Evolutionary conservation across 192 early-diverging fungal species (phyloP), one percentile per base, ranked within the genome.

Genomic region (Umbelopsis vinacea): DNA sequence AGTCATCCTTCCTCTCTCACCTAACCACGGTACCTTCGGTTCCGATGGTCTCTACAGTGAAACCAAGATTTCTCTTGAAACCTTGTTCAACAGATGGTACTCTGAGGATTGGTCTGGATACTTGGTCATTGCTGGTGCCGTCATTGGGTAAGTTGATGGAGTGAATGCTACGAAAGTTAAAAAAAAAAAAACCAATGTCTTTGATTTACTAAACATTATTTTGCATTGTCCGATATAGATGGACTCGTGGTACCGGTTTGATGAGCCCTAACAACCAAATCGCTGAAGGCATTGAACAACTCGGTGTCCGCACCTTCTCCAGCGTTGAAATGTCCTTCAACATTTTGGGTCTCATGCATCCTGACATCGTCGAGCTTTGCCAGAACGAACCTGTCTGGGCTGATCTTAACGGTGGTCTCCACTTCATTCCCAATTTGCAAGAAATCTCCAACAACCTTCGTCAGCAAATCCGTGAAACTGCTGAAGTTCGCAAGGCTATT

Each of bases 1-100:
- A 53, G 92, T 93, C 26, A 84, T 98, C 17, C 80, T 98, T 38
- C 96, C 96, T 10, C 77, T 97, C 66, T 98, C 96, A 69, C 96
- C 96, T 66, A 98, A 98, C 88, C 96, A 98, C 81, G 96, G 95
- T 63, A 92, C 92, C 5, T 98, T 98, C 75, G 96, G 96, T 70
- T 83, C 80, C 63, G 93, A 98, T 72, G 96, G 96, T 78, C 88
- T 96, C 15, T 98, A 98, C 81, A 86, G 89, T 67, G 96, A 98
- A 78, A 93, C 95, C 70, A 98, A 98, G 89, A 89, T 97, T 75
- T 91, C 88, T 23, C 87, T 98, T 37, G 96, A 98, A 83, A 95
- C 95, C 40, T 81, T 97, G 71, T 83, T 98, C 72, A 92, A 92
- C 87, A 87, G 95, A 69, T 98, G 93, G 93, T 86, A 92, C 66